A percentile compares a stretch with the other conserved stretches of the same genome.
phyloP scores from a whole-genome alignment of 2,329 filamentous ascomycete species.

The Aspergillus novofumigatus region DNA sequence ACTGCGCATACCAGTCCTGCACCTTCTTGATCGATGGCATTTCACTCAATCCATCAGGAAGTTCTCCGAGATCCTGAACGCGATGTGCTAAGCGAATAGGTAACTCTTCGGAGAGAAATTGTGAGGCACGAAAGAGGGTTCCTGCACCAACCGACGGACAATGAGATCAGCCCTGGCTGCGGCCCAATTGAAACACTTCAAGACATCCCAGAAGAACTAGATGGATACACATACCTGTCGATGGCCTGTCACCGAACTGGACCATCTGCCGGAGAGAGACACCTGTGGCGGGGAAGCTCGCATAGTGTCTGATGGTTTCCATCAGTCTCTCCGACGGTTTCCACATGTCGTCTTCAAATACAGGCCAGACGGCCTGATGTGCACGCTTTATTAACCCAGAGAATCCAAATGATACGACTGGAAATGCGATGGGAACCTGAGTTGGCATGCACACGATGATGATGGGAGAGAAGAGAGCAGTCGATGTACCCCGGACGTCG shows the following conservation, averaged over 20 bases:
- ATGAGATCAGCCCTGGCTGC: constrained; percentile 12
- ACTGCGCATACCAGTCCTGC: constrained; percentile 98
- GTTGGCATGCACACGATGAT: neutral
- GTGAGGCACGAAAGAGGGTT: constrained; percentile 93
- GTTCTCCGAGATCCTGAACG: constrained; percentile 85
- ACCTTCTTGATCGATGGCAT: constrained; percentile 97
- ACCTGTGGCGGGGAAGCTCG: constrained; percentile 92
- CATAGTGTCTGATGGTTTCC: constrained; percentile 96
- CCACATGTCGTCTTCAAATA: constrained; percentile 64
- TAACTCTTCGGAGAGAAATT: constrained; percentile 96
- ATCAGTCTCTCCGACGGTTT: constrained; percentile 85
- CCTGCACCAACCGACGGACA: constrained; percentile 48
- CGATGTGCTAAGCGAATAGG: constrained; percentile 95
- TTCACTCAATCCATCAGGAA: constrained; percentile 93
- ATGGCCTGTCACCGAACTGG: constrained; percentile 92
- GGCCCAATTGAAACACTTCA: neutral
- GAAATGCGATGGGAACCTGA: neutral
- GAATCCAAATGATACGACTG: neutral
- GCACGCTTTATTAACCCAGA: constrained; percentile 5
- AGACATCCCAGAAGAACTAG: neutral
- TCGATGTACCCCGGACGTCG: neutral
- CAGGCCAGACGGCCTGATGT: constrained; percentile 27
- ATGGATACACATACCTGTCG: constrained; percentile 60
- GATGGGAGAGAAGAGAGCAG: neutral
- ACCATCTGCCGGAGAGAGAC: constrained; percentile 98